These are phyloP conservation scores for Phaeosphaeriaceae sp. DNA, from an alignment of 2,329 filamentous ascomycete species.

Conservation along the genomic window DNA sequence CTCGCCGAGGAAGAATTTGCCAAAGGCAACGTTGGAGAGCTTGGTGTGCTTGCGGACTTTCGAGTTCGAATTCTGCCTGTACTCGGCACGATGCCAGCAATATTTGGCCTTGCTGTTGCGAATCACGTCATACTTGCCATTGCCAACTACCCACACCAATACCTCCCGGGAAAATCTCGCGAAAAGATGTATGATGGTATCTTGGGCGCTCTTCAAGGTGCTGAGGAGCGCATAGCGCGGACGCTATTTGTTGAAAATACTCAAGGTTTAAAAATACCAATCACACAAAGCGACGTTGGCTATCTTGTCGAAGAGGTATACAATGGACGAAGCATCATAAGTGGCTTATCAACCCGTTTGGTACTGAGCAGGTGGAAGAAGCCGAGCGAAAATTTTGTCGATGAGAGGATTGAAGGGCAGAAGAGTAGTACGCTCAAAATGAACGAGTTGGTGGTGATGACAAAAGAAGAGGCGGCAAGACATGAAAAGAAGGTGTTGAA, in stretches of 20 bases:
- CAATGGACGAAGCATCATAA: constrained; percentile 80
- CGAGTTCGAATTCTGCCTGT: constrained; percentile 94
- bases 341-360: constrained; percentile 79
- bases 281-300: constrained; percentile 80
- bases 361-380: constrained; percentile 81
- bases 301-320: constrained; percentile 92
- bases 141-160: constrained; percentile 83
- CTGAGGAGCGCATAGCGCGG: constrained; percentile 77
- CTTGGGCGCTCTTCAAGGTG: constrained; percentile 73
- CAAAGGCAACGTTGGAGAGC: constrained; percentile 84
- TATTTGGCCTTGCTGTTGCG: constrained; percentile 89
- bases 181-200: constrained; percentile 94
- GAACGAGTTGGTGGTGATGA: constrained; percentile 84
- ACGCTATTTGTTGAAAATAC: constrained; percentile 59
- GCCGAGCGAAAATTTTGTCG: constrained; percentile 67
- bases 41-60: constrained; percentile 90
- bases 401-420: constrained; percentile 73
- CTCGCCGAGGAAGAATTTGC: constrained; percentile 85
- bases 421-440: constrained; percentile 74
- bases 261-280: constrained; percentile 77
- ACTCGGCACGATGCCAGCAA: constrained; percentile 93
- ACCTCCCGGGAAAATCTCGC: constrained; percentile 77
- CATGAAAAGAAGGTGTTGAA: constrained; percentile 83
- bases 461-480: constrained; percentile 81
- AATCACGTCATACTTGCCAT: constrained; percentile 91